These are phyloP conservation scores for Phyllosticta citribraziliensis DNA, from an alignment of 2,329 filamentous ascomycete genomes.

Conservation along the genomic window DNA sequence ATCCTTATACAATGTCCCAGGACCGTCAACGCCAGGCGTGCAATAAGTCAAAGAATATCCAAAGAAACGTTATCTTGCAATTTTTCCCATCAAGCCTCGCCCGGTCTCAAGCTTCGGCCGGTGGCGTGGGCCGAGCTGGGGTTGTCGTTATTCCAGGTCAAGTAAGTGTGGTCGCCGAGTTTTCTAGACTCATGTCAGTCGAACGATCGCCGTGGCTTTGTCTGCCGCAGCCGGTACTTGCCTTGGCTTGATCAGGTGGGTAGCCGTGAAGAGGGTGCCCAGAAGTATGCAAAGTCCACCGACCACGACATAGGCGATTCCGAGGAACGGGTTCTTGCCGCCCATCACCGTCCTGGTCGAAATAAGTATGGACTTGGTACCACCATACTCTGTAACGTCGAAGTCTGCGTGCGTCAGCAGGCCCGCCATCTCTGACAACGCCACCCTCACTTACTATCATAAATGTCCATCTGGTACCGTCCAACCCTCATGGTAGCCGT, in stretches of 20 bases:
- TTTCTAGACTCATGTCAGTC: constrained; percentile 49
- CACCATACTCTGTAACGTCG: constrained; percentile 65
- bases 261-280: constrained; percentile 77
- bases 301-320: constrained; percentile 91
- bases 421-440: neutral
- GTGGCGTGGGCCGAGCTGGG: constrained; percentile 46
- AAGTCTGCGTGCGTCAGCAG: constrained; percentile 53
- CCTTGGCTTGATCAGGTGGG: constrained; percentile 86
- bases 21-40: constrained; percentile 7
- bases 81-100: constrained; percentile 22
- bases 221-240: constrained; percentile 32
- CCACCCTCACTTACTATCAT: constrained; percentile 55
- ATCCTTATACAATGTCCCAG: constrained; percentile 4
- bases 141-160: constrained; percentile 82
- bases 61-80: constrained; percentile 11
- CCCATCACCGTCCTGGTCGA: constrained; percentile 89
- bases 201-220: constrained; percentile 1
- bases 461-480: constrained; percentile 66
- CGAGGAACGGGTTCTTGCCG: constrained; percentile 88
- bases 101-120: constrained; percentile 28
- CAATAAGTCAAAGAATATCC: constrained; percentile 12
- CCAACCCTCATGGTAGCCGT: constrained; percentile 56
- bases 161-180: constrained; percentile 93
- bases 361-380: constrained; percentile 82
- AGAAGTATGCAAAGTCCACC: constrained; percentile 87